A percentile compares a stretch with the other conserved stretches of the same genome.
phyloP scores from a whole-genome alignment of 768 basidiomycete genomes.

The Boletus subparvulus region DNA sequence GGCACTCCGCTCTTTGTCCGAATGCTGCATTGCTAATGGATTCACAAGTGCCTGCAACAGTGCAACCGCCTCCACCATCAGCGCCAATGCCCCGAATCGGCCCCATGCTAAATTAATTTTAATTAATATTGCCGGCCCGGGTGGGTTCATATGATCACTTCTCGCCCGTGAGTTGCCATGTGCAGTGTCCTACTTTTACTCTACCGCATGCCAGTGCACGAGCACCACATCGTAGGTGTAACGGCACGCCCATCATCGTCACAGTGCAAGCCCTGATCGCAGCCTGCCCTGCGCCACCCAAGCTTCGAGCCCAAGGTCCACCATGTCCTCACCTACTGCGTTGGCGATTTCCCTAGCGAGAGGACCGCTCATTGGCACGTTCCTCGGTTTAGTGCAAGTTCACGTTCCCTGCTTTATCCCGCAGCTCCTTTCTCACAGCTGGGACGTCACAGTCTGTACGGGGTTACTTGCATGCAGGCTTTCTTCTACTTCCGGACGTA shows the following conservation, averaged over 20 bases:
- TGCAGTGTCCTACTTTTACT: neutral
- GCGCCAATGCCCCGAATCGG: neutral
- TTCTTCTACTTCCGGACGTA: slow-evolving; percentile 31
- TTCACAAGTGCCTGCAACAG: no score
- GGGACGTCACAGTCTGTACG: slow-evolving; percentile 22
- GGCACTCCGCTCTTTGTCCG: neutral
- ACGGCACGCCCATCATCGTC: neutral
- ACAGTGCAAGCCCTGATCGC: neutral
- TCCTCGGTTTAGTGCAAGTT: slow-evolving; percentile 24
- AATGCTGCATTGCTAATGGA: neutral
- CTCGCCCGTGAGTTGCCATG: neutral
- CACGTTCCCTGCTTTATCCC: no score
- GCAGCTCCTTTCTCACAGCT: slow-evolving; percentile 1
- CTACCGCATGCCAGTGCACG: neutral
- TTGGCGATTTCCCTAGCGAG: slow-evolving; percentile 15
- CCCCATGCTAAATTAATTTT: neutral
- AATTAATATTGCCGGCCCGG: neutral
- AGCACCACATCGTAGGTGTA: no score
- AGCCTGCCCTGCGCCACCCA: neutral
- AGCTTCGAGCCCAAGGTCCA: neutral
- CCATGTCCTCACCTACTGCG: slow-evolving; percentile 8
- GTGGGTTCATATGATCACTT: neutral
- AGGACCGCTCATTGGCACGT: slow-evolving; percentile 30
- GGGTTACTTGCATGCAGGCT: slow-evolving; percentile 27
- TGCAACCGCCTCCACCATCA: neutral